Conservation (phyloP, 169 alveolate species). For the Plasmodium sp. region DNA sequence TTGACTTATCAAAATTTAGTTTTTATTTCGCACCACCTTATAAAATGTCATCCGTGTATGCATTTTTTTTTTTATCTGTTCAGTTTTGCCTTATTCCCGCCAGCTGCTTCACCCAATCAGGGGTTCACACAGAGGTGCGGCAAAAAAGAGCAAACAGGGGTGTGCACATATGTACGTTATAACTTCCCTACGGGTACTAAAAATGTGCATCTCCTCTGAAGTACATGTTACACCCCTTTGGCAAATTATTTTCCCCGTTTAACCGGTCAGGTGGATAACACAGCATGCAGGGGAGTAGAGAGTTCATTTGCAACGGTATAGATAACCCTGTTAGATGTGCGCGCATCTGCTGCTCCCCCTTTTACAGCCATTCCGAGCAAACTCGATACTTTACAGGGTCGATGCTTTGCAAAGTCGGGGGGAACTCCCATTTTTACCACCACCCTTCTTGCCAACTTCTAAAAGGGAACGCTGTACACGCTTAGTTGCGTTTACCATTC, state of each 20-base stretch:
- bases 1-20: background rate
- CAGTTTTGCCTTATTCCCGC: background rate
- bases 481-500: background rate
- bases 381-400: background rate
- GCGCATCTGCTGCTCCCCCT: background rate
- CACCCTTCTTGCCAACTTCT: background rate
- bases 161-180: background rate
- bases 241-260: background rate
- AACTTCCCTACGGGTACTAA: background rate
- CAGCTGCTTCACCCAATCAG: background rate
- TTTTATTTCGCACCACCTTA: background rate
- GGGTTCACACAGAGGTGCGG: background rate
- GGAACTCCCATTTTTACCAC: background rate
- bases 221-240: background rate
- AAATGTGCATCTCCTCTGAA: background rate
- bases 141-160: background rate
- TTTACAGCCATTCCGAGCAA: background rate
- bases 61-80: background rate
- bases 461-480: background rate
- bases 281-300: background rate
- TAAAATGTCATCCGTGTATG: background rate
- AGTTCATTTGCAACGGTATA: background rate
- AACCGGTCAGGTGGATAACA: background rate
- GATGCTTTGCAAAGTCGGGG: background rate
- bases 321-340: background rate